These are phyloP conservation scores for Calvatia gigantea DNA, from an alignment of 768 basidiomycete genomes.

Conservation along the genomic window DNA sequence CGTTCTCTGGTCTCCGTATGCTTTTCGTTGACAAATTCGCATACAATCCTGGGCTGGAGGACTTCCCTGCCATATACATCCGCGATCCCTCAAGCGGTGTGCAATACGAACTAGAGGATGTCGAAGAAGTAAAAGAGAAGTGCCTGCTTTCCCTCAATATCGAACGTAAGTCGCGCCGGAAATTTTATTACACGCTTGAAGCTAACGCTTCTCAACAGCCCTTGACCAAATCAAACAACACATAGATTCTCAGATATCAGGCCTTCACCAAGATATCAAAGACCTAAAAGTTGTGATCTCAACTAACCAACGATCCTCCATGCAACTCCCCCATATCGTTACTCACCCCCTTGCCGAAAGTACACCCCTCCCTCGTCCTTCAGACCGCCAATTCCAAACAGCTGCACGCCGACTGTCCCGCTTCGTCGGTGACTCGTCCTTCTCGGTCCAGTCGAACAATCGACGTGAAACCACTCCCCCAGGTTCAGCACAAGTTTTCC, in stretches of 20 bases:
- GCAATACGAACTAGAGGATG: slow-evolving; percentile 93
- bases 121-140: slow-evolving; percentile 87
- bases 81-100: slow-evolving; percentile 90
- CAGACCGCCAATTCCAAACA: slow-evolving; percentile 69
- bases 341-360: slow-evolving; percentile 60
- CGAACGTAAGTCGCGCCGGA: slow-evolving; percentile 71
- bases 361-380: slow-evolving; percentile 67
- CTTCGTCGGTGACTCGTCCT: slow-evolving; percentile 47
- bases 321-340: slow-evolving; percentile 42
- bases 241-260: slow-evolving; percentile 87
- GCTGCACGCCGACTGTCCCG: slow-evolving; percentile 74
- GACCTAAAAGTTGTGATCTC: slow-evolving; percentile 73
- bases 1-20: slow-evolving; percentile 73
- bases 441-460: slow-evolving; percentile 22
- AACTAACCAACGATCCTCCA: slow-evolving; percentile 48
- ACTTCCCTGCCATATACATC: slow-evolving; percentile 95
- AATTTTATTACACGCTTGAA: slow-evolving; percentile 1
- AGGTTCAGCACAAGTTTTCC: slow-evolving; percentile 35
- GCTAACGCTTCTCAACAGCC: slow-evolving; percentile 43
- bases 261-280: slow-evolving; percentile 83
- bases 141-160: slow-evolving; percentile 91
- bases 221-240: slow-evolving; percentile 99
- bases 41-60: slow-evolving; percentile 89
- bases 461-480: slow-evolving; percentile 21
- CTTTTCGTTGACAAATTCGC: slow-evolving; percentile 94